Conservation (phyloP, 1,284 basidiomycete species). For the Trichosporon sp. region DNA sequence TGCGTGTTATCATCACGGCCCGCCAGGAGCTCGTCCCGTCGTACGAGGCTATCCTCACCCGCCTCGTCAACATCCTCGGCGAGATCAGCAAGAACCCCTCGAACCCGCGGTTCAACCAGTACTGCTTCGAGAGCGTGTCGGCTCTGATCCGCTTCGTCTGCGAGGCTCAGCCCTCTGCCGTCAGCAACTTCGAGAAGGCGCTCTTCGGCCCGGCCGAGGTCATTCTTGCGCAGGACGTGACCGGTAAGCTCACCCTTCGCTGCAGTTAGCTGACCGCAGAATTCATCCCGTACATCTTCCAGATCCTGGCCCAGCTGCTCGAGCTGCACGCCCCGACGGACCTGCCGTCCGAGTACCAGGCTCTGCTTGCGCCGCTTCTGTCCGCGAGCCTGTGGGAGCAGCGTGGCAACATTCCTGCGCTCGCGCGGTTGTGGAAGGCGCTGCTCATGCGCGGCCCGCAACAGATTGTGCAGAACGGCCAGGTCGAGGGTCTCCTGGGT, state of each 20-base stretch:
- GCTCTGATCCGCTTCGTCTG: constrained; percentile 87
- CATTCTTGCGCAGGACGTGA: constrained; percentile 88
- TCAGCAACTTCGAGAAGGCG: constrained; percentile 75
- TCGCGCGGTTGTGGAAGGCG: constrained; percentile 84
- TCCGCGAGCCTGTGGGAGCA: constrained; percentile 89
- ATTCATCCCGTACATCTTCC: constrained; percentile 97
- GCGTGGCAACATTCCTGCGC: constrained; percentile 91
- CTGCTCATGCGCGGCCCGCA: constrained; percentile 74
- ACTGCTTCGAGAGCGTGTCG: constrained; percentile 92
- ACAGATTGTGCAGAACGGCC: constrained; percentile 72
- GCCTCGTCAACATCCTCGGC: constrained; percentile 78
- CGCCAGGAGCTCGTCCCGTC: constrained; percentile 72
- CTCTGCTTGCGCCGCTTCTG: constrained; percentile 79
- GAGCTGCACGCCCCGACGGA: constrained; percentile 68
- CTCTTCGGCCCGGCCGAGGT: constrained; percentile 87
- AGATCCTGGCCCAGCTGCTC: constrained; percentile 93
- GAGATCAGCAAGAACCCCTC: constrained; percentile 93
- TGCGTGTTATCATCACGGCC: constrained; percentile 90
- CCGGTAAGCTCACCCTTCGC: constrained; percentile 63
- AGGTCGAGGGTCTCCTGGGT: constrained; percentile 78
- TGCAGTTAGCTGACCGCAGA: constrained; percentile 61
- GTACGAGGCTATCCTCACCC: constrained; percentile 69
- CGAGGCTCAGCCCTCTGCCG: constrained; percentile 66
- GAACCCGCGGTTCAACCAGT: constrained; percentile 97
- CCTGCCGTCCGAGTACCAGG: constrained; percentile 76